Percentiles rank a stretch among this genome's conserved stretches.
These are phyloP conservation scores for Xylaria sp. DNA, from an alignment of 495 filamentous ascomycete species.

Conservation along the genomic window DNA sequence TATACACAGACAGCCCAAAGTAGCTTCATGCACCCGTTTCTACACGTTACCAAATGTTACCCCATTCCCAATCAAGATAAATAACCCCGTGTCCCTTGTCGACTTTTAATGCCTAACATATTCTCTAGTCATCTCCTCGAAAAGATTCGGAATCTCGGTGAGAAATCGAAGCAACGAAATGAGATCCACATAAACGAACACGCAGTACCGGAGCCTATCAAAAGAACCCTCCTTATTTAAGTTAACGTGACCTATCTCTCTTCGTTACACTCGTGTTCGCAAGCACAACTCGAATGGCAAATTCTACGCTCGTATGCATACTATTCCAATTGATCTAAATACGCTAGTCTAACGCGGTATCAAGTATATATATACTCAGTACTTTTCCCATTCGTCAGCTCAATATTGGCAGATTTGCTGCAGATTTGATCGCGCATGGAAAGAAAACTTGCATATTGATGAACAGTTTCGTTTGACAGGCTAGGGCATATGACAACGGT, in stretches of 20 bases:
- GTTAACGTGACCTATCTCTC: background rate
- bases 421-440: background rate
- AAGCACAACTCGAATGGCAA: background rate
- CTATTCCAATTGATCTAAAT: background rate
- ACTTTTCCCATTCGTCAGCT: background rate
- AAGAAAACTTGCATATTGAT: background rate
- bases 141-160: constrained; percentile 50
- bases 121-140: constrained; percentile 50
- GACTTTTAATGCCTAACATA: constrained; percentile 25
- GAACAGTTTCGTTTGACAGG: background rate
- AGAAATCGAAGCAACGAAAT: constrained; percentile 37
- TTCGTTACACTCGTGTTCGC: background rate
- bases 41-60: background rate
- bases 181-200: constrained; percentile 36
- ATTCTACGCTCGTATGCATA: background rate
- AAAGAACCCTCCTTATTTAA: constrained; percentile 45
- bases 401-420: background rate
- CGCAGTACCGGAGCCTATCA: constrained; percentile 43
- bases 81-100: background rate
- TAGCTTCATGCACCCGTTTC: background rate
- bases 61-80: background rate
- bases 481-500: background rate
- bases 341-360: background rate
- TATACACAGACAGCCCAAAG: background rate
- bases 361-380: background rate